A percentile compares a stretch with the other conserved stretches of the same genome.
Conservation (phyloP, 2,329 filamentous ascomycete species). For the Rachicladosporium sp. region DNA sequence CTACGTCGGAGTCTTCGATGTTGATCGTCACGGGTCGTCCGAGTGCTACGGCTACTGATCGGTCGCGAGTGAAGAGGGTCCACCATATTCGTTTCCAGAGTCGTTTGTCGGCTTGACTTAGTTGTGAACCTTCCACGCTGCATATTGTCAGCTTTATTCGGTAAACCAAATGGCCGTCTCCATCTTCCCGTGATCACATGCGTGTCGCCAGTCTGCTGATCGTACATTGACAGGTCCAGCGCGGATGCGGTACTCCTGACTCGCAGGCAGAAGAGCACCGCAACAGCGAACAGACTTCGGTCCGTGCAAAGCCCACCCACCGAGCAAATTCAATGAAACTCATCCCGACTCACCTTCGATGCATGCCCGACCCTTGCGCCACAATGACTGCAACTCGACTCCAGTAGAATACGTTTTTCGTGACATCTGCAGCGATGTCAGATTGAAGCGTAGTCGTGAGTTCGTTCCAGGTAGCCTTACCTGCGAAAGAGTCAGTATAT, state of each 20-base stretch:
- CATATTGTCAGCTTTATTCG: constrained; percentile 4
- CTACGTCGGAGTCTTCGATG: constrained; percentile 92
- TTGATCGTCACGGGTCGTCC: constrained; percentile 94
- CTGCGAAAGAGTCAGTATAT: too few relatives aligned
- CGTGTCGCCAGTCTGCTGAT: neutral
- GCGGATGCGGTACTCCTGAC: too few relatives aligned
- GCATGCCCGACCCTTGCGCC: constrained; percentile 95
- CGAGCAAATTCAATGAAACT: neutral
- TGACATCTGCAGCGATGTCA: constrained; percentile 58
- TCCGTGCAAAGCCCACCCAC: too few relatives aligned
- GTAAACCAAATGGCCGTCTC: neutral
- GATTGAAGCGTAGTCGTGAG: constrained; percentile 2
- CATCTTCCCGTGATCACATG: too few relatives aligned
- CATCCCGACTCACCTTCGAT: constrained; percentile 51
- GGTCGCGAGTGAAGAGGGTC: constrained; percentile 89
- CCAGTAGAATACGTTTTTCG: constrained; percentile 99
- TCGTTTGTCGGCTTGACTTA: constrained; percentile 79
- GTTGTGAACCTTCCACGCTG: constrained; percentile 81
- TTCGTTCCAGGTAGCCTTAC: too few relatives aligned
- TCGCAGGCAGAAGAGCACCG: too few relatives aligned
- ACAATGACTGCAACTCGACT: constrained; percentile 89
- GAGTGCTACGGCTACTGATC: constrained; percentile 86
- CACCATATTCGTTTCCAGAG: constrained; percentile 98
- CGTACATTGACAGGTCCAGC: neutral
- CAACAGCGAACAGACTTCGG: too few relatives aligned